A percentile compares a stretch with the other conserved stretches of the same genome.
Conservation (phyloP, 805 yeast genomes). For the Metschnikowia henanensis region DNA sequence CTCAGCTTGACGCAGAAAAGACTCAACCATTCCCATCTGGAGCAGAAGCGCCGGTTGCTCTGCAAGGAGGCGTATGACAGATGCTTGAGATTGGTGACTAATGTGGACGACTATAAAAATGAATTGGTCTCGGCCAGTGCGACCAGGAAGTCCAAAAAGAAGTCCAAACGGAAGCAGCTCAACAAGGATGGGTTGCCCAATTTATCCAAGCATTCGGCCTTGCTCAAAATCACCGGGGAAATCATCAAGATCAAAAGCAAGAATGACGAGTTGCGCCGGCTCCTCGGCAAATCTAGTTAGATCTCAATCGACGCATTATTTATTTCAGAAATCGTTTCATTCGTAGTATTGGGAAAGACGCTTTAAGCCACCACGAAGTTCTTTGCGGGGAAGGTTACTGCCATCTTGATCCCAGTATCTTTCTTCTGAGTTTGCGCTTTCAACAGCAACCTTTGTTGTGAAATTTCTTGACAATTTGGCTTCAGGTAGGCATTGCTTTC, state of each 20-base stretch:
- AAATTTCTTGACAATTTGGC: too few species aligned
- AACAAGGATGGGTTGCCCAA: conserved; percentile 47
- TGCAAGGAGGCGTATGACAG: conserved; percentile 46
- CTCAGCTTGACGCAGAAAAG: conserved; percentile 41
- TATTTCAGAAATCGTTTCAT: neutral
- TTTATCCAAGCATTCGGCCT: conserved; percentile 43
- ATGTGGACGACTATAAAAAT: conserved; percentile 39
- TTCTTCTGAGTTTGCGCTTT: too few species aligned
- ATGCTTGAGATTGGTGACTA: conserved; percentile 39
- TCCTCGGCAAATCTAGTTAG: conserved; percentile 15
- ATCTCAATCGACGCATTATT: neutral
- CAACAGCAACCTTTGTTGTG: too few species aligned
- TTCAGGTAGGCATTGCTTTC: too few species aligned
- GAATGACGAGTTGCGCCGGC: conserved; percentile 33
- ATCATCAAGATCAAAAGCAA: conserved; percentile 32
- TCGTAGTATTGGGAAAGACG: too few species aligned
- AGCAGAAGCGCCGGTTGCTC: conserved; percentile 44
- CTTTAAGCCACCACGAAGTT: too few species aligned
- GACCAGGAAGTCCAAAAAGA: conserved; percentile 21
- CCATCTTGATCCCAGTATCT: too few species aligned
- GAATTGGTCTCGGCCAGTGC: conserved; percentile 26
- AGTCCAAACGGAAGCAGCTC: conserved; percentile 38
- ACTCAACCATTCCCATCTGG: conserved; percentile 42
- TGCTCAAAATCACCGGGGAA: conserved; percentile 40
- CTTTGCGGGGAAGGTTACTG: too few species aligned